Conservation (phyloP, 306 rosid genomes). For the Delonix regia region DNA sequence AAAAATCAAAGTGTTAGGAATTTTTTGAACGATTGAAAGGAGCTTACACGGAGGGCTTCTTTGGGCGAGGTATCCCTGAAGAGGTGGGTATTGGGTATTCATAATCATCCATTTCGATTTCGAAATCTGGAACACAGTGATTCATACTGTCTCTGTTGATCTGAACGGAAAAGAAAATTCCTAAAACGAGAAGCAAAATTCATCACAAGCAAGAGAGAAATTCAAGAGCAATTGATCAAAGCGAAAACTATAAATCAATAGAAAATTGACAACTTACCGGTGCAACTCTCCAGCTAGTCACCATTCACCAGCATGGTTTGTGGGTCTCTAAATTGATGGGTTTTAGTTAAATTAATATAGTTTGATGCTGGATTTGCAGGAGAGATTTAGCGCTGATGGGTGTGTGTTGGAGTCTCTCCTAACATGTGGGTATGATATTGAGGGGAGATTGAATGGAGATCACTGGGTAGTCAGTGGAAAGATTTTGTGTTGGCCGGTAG, state of each 20-base stretch:
- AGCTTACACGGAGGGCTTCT: slow-evolving; percentile 59
- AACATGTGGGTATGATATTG: neutral
- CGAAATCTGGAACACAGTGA: slow-evolving; percentile 71
- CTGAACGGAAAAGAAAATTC: neutral
- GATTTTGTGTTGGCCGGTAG: slow-evolving; percentile 24
- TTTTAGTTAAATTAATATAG: neutral
- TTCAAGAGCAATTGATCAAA: neutral
- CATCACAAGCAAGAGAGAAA: neutral
- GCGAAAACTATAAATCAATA: neutral
- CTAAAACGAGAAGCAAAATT: neutral
- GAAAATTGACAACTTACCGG: neutral
- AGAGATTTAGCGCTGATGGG: neutral
- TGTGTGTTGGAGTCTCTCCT: neutral
- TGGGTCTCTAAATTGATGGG: neutral
- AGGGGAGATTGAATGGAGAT: no score
- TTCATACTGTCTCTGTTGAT: slow-evolving; percentile 45
- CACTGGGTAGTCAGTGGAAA: neutral
- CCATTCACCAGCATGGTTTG: neutral
- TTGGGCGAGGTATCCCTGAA: slow-evolving; percentile 38
- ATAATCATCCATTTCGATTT: slow-evolving; percentile 50
- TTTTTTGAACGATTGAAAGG: neutral
- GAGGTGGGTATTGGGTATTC: slow-evolving; percentile 47
- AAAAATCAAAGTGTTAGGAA: neutral
- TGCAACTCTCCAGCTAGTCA: slow-evolving; percentile 10
- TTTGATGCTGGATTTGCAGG: neutral